Evolutionary conservation across 768 basidiomycete genomes (phyloP).

Genomic region (Suillus paluster): DNA sequence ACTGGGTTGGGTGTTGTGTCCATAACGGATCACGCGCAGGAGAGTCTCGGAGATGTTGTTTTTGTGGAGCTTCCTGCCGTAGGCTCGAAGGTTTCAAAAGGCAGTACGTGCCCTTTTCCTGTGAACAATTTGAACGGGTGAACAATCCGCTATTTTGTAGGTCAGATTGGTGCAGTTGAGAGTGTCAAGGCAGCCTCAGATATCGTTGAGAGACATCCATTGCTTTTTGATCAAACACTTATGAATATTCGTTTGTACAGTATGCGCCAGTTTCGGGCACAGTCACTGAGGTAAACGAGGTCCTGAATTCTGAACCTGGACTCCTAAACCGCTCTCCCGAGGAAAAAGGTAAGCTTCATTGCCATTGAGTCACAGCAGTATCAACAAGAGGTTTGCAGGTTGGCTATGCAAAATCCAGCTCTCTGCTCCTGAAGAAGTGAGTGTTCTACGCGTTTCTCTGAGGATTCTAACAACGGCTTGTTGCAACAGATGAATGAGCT

Average conservation of each 20-base stretch:
- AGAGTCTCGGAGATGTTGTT: slow-evolving; percentile 92
- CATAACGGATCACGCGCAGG: slow-evolving; percentile 93
- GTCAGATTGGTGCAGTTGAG: slow-evolving; percentile 89
- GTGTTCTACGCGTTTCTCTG: slow-evolving; percentile 16
- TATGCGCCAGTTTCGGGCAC: slow-evolving; percentile 93
- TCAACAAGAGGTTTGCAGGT: slow-evolving; percentile 49
- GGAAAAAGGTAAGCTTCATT: slow-evolving; percentile 63
- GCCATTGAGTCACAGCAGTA: not conserved
- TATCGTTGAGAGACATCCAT: slow-evolving; percentile 59
- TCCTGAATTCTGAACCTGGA: slow-evolving; percentile 67
- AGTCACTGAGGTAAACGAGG: slow-evolving; percentile 78
- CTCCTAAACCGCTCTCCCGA: slow-evolving; percentile 90
- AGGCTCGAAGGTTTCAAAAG: slow-evolving; percentile 66
- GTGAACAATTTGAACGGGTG: not conserved
- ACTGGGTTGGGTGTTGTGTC: slow-evolving; percentile 80
- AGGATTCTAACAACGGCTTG: slow-evolving; percentile 5
- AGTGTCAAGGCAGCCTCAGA: slow-evolving; percentile 97
- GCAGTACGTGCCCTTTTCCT: slow-evolving; percentile 58
- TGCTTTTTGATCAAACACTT: slow-evolving; percentile 3
- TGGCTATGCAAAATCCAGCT: slow-evolving; percentile 96
- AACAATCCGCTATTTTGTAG: slow-evolving; percentile 41
- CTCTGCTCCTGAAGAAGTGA: slow-evolving; percentile 76
- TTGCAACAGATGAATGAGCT: slow-evolving; percentile 64
- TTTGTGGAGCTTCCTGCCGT: slow-evolving; percentile 87
- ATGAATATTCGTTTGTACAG: slow-evolving; percentile 41